phyloP scores from a whole-genome alignment of 1,139 yeast genomes.

The Wickerhamiella pararugosa region DNA sequence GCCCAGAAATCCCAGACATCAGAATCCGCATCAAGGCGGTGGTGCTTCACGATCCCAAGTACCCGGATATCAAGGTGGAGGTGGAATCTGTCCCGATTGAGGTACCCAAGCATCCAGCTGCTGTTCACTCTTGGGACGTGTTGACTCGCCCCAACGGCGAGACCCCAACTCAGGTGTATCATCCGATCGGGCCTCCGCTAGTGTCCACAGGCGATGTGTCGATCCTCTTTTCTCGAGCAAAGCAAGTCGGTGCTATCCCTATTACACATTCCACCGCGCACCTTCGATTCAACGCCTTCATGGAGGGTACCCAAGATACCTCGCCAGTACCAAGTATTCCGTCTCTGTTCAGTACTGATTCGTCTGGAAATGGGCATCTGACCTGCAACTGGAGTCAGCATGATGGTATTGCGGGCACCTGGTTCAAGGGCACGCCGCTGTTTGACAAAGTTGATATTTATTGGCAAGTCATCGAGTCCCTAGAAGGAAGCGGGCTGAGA shows the following conservation, averaged over 20 bases:
- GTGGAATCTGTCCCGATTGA: constrained; percentile 16
- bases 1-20: constrained; percentile 10
- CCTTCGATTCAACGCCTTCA: constrained; percentile 25
- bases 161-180: not conserved
- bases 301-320: constrained; percentile 20
- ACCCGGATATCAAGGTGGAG: constrained; percentile 18
- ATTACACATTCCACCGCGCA: constrained; percentile 17
- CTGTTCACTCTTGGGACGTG: constrained; percentile 12
- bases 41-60: constrained; percentile 18
- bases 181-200: constrained; percentile 1
- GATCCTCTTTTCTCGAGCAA: constrained; percentile 12
- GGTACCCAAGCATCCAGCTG: constrained; percentile 15
- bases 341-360: not conserved
- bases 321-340: not conserved
- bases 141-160: constrained; percentile 6
- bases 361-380: constrained; percentile 1
- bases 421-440: constrained; percentile 35
- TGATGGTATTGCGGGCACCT: constrained; percentile 59
- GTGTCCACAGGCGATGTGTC: constrained; percentile 13
- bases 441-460: constrained; percentile 36
- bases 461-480: constrained; percentile 11
- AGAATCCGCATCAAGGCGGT: constrained; percentile 19
- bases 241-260: constrained; percentile 6
- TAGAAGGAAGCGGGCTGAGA: too few species aligned
- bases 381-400: constrained; percentile 37